Conservation (phyloP, 2,329 filamentous ascomycete species). For the Scleromitrula shiraiana region DNA sequence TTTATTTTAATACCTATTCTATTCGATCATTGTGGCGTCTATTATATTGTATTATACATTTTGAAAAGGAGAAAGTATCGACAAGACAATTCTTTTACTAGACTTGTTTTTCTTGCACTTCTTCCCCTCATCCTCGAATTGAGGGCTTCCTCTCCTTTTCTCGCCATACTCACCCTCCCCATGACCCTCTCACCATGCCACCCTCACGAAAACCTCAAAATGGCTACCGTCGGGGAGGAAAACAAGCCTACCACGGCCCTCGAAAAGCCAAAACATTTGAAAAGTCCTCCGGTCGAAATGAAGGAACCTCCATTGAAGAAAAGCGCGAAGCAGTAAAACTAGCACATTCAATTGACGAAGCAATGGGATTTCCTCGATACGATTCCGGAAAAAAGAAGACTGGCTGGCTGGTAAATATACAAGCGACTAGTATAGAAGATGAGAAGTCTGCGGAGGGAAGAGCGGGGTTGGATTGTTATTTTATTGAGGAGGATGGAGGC, state of each 20-base stretch:
- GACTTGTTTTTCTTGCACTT: conserved; percentile 13
- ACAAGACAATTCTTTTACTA: conserved; percentile 27
- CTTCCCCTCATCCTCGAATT: no score
- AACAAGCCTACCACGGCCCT: conserved; percentile 61
- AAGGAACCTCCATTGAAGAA: conserved; percentile 87
- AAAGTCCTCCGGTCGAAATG: conserved; percentile 63
- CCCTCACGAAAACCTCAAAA: conserved; percentile 57
- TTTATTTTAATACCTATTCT: no score
- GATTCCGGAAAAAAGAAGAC: conserved; percentile 75
- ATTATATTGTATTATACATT: no score
- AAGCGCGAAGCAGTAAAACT: conserved; percentile 79
- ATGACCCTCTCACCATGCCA: conserved; percentile 38
- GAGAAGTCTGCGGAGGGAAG: conserved; percentile 75
- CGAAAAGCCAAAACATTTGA: conserved; percentile 69
- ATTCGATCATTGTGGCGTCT: no score
- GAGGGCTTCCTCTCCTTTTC: no score
- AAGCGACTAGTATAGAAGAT: conserved; percentile 80
- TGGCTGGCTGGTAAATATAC: conserved; percentile 94
- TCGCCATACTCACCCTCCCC: conserved; percentile 2
- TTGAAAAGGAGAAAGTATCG: no score
- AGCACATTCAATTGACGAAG: conserved; percentile 85
- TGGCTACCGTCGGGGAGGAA: conserved; percentile 59
- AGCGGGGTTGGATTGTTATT: conserved; percentile 93
- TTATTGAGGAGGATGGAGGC: conserved; percentile 76
- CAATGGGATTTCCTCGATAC: conserved; percentile 87